Conservation (phyloP, 2,329 filamentous ascomycete species). For the Curvularia sp. region DNA sequence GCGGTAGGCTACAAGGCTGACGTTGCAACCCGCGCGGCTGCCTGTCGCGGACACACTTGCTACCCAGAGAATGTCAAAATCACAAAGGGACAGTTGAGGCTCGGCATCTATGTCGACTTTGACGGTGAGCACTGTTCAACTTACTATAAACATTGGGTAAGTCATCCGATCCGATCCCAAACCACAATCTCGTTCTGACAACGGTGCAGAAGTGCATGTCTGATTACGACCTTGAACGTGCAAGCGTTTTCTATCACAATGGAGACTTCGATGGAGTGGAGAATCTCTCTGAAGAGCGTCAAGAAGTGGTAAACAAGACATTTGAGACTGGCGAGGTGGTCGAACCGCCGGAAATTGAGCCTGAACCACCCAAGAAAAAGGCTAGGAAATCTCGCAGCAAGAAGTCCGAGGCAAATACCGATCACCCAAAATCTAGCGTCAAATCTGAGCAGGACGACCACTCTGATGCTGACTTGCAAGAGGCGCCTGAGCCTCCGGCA, state of each 20-base stretch:
- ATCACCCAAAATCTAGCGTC: neutral
- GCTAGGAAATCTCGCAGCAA: conserved; percentile 26
- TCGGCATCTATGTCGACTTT: conserved; percentile 61
- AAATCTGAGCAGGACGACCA: neutral
- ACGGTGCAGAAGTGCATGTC: conserved; percentile 71
- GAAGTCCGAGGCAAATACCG: conserved; percentile 23
- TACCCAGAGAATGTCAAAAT: conserved; percentile 73
- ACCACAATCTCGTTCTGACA: neutral
- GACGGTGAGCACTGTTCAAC: conserved; percentile 63
- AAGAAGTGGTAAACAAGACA: conserved; percentile 74
- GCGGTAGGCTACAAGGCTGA: conserved; percentile 28
- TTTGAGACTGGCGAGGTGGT: conserved; percentile 78
- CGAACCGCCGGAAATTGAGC: conserved; percentile 46
- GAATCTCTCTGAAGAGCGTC: conserved; percentile 69
- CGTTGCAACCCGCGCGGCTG: conserved; percentile 54
- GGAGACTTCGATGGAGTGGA: conserved; percentile 78
- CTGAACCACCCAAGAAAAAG: conserved; percentile 36
- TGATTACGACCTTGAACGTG: conserved; percentile 69
- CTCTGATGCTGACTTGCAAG: neutral
- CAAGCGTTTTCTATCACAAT: conserved; percentile 62
- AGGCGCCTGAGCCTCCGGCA: neutral
- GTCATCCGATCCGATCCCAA: neutral
- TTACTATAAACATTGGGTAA: conserved; percentile 79
- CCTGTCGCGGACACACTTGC: conserved; percentile 75
- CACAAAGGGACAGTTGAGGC: conserved; percentile 76